Percentiles rank a stretch among this genome's conserved stretches.
These are phyloP conservation scores for Boeremia lycopersici DNA, from an alignment of 2,329 filamentous ascomycete species.

Conservation along the genomic window DNA sequence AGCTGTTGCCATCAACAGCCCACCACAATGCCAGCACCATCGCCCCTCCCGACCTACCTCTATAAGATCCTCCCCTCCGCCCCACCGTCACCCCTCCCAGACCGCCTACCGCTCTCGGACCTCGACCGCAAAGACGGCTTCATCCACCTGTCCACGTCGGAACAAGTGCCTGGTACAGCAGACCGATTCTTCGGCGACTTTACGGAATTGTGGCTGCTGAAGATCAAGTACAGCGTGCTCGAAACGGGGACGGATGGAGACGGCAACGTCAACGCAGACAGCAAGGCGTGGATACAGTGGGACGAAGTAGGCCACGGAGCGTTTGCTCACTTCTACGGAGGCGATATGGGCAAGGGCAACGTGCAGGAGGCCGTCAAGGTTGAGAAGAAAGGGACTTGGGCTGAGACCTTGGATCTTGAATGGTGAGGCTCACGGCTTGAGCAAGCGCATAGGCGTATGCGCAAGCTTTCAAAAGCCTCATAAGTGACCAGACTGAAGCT, in stretches of 20 bases:
- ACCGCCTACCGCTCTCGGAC: conserved; percentile 62
- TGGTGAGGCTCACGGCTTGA: conserved; percentile 35
- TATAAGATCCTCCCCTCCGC: conserved; percentile 66
- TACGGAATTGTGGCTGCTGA: conserved; percentile 58
- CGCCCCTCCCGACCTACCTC: conserved; percentile 47
- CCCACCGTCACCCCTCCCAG: conserved; percentile 61
- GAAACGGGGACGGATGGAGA: conserved; percentile 38
- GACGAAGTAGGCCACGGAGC: conserved; percentile 55
- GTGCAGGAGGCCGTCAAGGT: conserved; percentile 58
- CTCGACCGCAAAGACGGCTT: conserved; percentile 67
- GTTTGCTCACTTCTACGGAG: conserved; percentile 65
- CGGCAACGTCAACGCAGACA: conserved; percentile 32
- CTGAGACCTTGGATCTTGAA: conserved; percentile 40
- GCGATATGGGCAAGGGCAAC: conserved; percentile 60
- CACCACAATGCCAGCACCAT: conserved; percentile 38
- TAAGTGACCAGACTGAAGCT: not conserved
- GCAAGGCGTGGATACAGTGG: conserved; percentile 57
- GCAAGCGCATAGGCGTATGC: not conserved
- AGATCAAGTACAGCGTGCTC: conserved; percentile 57
- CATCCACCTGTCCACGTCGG: conserved; percentile 64
- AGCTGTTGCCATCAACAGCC: not conserved
- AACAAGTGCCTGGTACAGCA: conserved; percentile 52
- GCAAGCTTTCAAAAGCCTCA: not conserved
- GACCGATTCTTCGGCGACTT: conserved; percentile 42
- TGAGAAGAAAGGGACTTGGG: conserved; percentile 57